phyloP scores from a whole-genome alignment of 78 protist species.

The Dictyostelium citrinum region DNA sequence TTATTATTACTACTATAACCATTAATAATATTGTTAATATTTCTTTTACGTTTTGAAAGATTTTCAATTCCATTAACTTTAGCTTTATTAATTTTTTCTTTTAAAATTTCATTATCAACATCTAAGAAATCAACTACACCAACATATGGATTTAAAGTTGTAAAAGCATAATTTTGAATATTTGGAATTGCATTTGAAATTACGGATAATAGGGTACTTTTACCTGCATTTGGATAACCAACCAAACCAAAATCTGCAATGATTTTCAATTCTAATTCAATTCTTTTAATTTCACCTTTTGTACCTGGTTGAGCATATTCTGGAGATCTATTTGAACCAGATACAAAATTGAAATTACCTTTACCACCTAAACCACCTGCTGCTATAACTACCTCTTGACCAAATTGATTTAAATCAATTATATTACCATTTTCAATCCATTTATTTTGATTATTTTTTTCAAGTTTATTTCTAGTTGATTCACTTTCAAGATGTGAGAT shows the following conservation, averaged over 20 bases:
- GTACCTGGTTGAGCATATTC: slow-evolving; percentile 59
- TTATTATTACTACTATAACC: neutral
- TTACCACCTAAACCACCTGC: slow-evolving; percentile 76
- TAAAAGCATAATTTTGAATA: slow-evolving; percentile 80
- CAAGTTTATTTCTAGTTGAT: neutral
- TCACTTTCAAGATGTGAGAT: neutral
- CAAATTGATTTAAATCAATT: slow-evolving; percentile 17
- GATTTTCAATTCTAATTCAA: slow-evolving; percentile 68
- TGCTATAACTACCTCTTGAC: slow-evolving; percentile 14
- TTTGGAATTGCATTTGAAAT: slow-evolving; percentile 83
- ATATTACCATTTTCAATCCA: neutral
- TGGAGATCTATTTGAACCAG: slow-evolving; percentile 74
- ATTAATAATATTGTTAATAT: neutral
- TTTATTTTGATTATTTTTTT: neutral
- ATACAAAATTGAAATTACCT: slow-evolving; percentile 65
- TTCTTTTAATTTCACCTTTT: slow-evolving; percentile 64
- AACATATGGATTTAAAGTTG: slow-evolving; percentile 85
- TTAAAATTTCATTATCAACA: neutral
- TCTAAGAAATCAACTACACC: slow-evolving; percentile 73
- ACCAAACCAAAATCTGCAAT: slow-evolving; percentile 87
- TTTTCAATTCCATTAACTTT: neutral
- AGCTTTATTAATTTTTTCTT: neutral
- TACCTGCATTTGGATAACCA: slow-evolving; percentile 90
- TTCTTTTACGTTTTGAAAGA: neutral
- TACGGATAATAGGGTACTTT: slow-evolving; percentile 74